Evolutionary conservation across 192 early-diverging fungal genomes (phyloP).

Genomic region (Backusella sp.): DNA sequence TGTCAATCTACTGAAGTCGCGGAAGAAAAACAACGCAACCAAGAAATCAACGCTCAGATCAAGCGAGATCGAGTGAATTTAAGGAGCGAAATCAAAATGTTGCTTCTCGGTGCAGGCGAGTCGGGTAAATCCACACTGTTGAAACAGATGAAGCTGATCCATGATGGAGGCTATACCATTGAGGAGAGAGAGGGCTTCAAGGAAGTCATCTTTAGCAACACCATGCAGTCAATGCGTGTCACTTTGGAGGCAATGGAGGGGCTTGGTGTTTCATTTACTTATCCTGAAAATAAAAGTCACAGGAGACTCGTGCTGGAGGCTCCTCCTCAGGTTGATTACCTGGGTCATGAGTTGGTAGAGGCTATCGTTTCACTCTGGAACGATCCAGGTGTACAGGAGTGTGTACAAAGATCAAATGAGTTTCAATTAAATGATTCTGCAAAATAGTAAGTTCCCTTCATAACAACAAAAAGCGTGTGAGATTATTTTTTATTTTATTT

Average conservation of each 20-base stretch:
- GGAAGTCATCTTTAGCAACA: constrained; percentile 96
- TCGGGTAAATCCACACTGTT: constrained; percentile 97
- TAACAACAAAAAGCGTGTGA: neutral
- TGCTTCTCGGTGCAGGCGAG: constrained; percentile 92
- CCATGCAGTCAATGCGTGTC: constrained; percentile 93
- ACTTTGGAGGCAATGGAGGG: constrained; percentile 93
- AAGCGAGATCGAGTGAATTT: constrained; percentile 76
- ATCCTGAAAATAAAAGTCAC: constrained; percentile 69
- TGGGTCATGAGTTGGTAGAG: constrained; percentile 75
- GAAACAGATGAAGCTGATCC: constrained; percentile 98
- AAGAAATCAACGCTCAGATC: constrained; percentile 90
- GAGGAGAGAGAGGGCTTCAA: constrained; percentile 93
- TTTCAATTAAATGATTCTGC: constrained; percentile 98
- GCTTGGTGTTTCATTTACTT: constrained; percentile 73
- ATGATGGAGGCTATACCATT: constrained; percentile 88
- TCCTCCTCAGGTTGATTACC: constrained; percentile 82
- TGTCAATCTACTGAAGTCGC: constrained; percentile 82
- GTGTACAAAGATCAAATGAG: constrained; percentile 81
- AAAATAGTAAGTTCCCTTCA: constrained; percentile 67
- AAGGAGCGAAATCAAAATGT: constrained; percentile 95
- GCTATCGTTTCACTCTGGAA: constrained; percentile 85
- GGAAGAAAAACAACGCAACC: constrained; percentile 81
- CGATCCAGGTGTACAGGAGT: constrained; percentile 81
- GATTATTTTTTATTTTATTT: neutral
- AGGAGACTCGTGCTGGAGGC: constrained; percentile 74